A percentile compares a stretch with the other conserved stretches of the same genome.
These are phyloP conservation scores for Verticillium zaregamsianum DNA, from an alignment of 2,329 filamentous ascomycete species.

Conservation along the genomic window DNA sequence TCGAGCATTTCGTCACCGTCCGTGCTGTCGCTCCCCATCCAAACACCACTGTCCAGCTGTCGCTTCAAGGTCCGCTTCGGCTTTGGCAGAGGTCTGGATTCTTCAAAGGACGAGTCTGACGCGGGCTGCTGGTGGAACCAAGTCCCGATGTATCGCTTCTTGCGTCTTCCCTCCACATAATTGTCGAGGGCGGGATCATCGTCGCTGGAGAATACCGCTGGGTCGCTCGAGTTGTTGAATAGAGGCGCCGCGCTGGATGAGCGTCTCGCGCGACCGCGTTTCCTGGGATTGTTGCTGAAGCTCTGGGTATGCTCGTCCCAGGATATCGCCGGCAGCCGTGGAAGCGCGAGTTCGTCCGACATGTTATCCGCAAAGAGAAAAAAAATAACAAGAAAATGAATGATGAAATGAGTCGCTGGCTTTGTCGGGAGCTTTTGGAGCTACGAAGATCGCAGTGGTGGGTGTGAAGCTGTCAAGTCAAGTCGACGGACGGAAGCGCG, in stretches of 20 bases:
- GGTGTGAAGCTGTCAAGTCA: not conserved
- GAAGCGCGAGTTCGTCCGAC: slow-evolving; percentile 38
- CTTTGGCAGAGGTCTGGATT: slow-evolving; percentile 28
- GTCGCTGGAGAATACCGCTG: slow-evolving; percentile 67
- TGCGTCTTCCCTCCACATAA: slow-evolving; percentile 51
- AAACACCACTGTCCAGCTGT: slow-evolving; percentile 66
- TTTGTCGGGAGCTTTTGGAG: not conserved
- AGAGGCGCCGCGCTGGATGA: slow-evolving; percentile 23
- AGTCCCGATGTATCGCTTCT: slow-evolving; percentile 61
- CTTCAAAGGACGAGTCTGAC: slow-evolving; percentile 44
- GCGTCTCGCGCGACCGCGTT: slow-evolving; percentile 29
- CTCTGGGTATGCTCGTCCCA: slow-evolving; percentile 33
- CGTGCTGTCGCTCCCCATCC: slow-evolving; percentile 57
- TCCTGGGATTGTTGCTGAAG: slow-evolving; percentile 34
- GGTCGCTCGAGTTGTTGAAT: slow-evolving; percentile 63
- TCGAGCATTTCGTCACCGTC: slow-evolving; percentile 38
- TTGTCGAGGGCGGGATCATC: slow-evolving; percentile 65
- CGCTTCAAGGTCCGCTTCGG: slow-evolving; percentile 51
- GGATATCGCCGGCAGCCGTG: slow-evolving; percentile 30
- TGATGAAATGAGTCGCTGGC: not conserved
- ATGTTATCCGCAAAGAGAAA: slow-evolving; percentile 16
- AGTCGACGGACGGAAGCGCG: not conserved
- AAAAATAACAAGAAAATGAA: not conserved
- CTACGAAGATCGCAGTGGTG: not conserved
- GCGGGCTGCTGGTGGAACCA: slow-evolving; percentile 54